Evolutionary conservation across 108 stramenopile genomes (phyloP).

Genomic region (Pseudonitzschia multiseries): DNA sequence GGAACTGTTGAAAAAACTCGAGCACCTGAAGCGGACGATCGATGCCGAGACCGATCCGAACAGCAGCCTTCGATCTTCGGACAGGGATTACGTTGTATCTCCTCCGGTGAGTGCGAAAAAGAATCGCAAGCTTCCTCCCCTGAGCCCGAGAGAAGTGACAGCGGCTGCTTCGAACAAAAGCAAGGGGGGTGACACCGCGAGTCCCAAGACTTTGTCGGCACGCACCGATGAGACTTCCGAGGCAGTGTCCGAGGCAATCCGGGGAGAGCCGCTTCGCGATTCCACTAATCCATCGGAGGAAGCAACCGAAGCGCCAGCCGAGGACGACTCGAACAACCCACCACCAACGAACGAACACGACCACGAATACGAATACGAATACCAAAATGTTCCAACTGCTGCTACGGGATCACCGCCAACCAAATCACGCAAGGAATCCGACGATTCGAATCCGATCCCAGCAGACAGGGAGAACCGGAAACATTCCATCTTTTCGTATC

Average conservation of each 20-base stretch:
- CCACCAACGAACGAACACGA: too few relatives aligned
- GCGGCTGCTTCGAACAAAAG: too few relatives aligned
- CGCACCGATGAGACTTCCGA: background rate
- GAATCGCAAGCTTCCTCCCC: background rate
- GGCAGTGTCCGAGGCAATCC: background rate
- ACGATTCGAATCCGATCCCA: background rate
- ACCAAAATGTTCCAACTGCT: background rate
- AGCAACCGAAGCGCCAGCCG: too few relatives aligned
- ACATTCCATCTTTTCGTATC: background rate
- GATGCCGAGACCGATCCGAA: background rate
- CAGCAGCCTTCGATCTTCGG: background rate
- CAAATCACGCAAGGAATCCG: background rate
- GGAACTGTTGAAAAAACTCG: slow-evolving; percentile 11
- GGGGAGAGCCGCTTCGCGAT: background rate
- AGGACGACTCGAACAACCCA: too few relatives aligned
- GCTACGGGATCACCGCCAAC: background rate
- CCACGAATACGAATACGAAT: too few relatives aligned
- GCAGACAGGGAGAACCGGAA: background rate
- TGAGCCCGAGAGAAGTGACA: background rate
- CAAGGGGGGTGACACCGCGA: background rate
- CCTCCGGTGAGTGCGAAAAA: background rate
- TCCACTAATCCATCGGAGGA: background rate
- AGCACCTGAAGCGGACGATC: background rate
- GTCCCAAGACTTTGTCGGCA: background rate
- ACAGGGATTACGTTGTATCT: background rate